phyloP scores from a whole-genome alignment of 441 rosid species.

The Pelargonium fulgidum region DNA sequence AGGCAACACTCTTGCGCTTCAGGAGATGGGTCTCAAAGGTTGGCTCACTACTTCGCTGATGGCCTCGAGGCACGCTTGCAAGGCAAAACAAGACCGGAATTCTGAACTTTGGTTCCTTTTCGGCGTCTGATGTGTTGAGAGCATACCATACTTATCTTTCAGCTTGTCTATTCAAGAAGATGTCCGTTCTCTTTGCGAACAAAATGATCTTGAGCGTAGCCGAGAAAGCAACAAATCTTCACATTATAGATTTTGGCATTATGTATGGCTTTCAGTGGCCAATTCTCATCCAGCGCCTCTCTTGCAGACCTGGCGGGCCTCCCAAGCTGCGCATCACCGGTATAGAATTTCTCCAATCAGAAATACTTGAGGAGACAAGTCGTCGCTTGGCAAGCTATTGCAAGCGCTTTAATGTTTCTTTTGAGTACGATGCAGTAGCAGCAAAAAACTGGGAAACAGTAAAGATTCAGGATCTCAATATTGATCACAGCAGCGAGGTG shows the following conservation, averaged over 20 bases:
- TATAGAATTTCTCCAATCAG: slow-evolving; percentile 56
- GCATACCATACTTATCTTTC: slow-evolving; percentile 25
- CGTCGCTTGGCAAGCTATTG: slow-evolving; percentile 49
- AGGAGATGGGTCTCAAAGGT: slow-evolving; percentile 9
- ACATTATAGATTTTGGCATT: slow-evolving; percentile 73
- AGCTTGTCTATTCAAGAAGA: slow-evolving; percentile 21
- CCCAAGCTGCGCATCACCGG: slow-evolving; percentile 63
- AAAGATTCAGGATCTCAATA: slow-evolving; percentile 46
- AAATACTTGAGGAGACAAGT: slow-evolving; percentile 55
- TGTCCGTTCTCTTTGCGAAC: slow-evolving; percentile 19
- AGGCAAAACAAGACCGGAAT: neutral
- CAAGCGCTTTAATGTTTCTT: slow-evolving; percentile 46
- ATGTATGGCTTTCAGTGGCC: slow-evolving; percentile 68
- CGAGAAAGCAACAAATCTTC: slow-evolving; percentile 17
- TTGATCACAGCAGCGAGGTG: slow-evolving; percentile 39
- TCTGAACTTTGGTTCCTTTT: slow-evolving; percentile 7
- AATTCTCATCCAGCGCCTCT: slow-evolving; percentile 40
- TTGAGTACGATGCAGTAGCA: slow-evolving; percentile 53
- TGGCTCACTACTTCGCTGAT: slow-evolving; percentile 7
- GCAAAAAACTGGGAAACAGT: slow-evolving; percentile 51
- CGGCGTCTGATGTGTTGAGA: slow-evolving; percentile 23
- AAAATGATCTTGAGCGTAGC: slow-evolving; percentile 16
- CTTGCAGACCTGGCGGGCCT: slow-evolving; percentile 43
- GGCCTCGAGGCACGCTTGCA: neutral
- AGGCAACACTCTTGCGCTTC: slow-evolving; percentile 4